Conservation (phyloP, 371 early-diverging fungal genomes). For the Mucor piriformis region DNA sequence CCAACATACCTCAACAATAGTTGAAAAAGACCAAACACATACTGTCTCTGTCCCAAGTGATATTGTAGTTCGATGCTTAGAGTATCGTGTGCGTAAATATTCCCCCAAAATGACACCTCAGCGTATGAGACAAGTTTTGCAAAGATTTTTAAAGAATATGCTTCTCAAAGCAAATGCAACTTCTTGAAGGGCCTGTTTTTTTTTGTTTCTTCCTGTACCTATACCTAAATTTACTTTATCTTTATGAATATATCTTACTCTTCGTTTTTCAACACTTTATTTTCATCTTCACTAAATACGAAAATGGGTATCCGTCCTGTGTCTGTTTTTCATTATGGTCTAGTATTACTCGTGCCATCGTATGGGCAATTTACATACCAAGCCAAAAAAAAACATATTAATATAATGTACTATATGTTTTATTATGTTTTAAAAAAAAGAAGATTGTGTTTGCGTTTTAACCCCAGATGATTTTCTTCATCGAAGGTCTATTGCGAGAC, state of each 20-base stretch:
- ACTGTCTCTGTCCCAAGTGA: conserved; percentile 28
- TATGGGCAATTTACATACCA: too few species aligned
- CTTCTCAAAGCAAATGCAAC: conserved; percentile 28
- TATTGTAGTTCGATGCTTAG: conserved; percentile 39
- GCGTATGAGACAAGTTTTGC: conserved; percentile 48
- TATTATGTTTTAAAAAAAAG: neutral
- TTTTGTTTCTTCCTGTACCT: neutral
- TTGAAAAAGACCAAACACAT: neutral
- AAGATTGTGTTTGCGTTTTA: neutral
- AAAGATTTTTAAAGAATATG: conserved; percentile 48
- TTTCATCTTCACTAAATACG: too few species aligned
- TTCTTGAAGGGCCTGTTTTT: neutral
- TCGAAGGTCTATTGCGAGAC: neutral
- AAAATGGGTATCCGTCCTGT: too few species aligned
- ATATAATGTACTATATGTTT: neutral
- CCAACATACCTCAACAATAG: neutral
- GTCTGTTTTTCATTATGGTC: too few species aligned
- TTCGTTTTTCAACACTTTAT: too few species aligned
- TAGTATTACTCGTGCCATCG: too few species aligned
- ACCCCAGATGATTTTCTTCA: conserved; percentile 14
- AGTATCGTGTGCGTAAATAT: conserved; percentile 41
- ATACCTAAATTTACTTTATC: neutral
- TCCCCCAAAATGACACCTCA: conserved; percentile 47
- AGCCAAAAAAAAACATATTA: too few species aligned
- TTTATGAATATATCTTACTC: too few species aligned